Percentiles rank a stretch among this genome's conserved stretches.
Evolutionary conservation across 768 basidiomycete species (phyloP).

Genomic region (Trametes gibbosa): DNA sequence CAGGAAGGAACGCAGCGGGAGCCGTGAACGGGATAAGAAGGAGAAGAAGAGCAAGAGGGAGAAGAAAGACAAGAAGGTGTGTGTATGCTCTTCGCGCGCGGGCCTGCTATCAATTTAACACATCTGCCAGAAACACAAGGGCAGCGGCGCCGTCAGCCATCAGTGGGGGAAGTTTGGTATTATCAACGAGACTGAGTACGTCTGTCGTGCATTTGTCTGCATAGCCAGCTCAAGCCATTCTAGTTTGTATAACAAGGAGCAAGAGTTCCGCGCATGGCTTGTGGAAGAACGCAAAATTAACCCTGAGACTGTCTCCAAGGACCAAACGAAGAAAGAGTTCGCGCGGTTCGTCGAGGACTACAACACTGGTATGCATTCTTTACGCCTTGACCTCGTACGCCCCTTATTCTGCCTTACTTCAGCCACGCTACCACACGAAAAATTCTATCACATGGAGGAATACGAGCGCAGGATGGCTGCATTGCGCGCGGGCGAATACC

Average conservation of each 20-base stretch:
- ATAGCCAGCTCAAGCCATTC: neutral
- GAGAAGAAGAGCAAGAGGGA: slow-evolving; percentile 49
- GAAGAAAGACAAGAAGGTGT: slow-evolving; percentile 70
- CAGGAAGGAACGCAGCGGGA: slow-evolving; percentile 41
- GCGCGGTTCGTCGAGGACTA: slow-evolving; percentile 78
- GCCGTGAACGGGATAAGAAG: slow-evolving; percentile 42
- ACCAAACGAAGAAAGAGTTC: slow-evolving; percentile 85
- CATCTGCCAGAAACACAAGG: slow-evolving; percentile 44
- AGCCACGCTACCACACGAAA: slow-evolving; percentile 94
- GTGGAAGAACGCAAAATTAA: slow-evolving; percentile 91
- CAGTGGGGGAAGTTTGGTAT: slow-evolving; percentile 93
- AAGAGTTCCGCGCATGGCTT: slow-evolving; percentile 90
- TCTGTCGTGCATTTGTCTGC: slow-evolving; percentile 10
- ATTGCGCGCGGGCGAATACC: slow-evolving; percentile 77
- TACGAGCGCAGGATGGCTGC: slow-evolving; percentile 85
- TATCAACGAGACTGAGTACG: slow-evolving; percentile 83
- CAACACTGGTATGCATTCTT: slow-evolving; percentile 59
- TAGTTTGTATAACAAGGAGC: slow-evolving; percentile 78
- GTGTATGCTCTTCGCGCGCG: slow-evolving; percentile 10
- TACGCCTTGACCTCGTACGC: neutral
- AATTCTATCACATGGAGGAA: slow-evolving; percentile 88
- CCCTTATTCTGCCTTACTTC: neutral
- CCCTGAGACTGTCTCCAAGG: slow-evolving; percentile 84
- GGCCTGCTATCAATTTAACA: neutral
- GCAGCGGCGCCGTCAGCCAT: slow-evolving; percentile 51